These are phyloP conservation scores for Scedosporium aurantiacum DNA, from an alignment of 2,329 filamentous ascomycete genomes.

Conservation along the genomic window DNA sequence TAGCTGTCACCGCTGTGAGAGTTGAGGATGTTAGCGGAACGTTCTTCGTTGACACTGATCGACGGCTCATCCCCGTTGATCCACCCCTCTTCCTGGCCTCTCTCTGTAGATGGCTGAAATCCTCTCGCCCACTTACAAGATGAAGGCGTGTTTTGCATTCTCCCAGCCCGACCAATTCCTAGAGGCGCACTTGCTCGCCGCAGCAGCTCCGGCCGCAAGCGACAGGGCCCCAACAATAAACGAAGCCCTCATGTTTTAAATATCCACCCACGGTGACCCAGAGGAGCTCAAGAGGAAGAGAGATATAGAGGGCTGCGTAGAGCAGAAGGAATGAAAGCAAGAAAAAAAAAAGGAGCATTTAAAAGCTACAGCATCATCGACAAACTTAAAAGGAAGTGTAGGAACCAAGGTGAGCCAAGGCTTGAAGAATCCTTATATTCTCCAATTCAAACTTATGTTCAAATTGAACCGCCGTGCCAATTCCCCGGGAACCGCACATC, in stretches of 20 bases:
- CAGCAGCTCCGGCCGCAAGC: not conserved
- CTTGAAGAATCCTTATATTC: not conserved
- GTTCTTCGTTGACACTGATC: not conserved
- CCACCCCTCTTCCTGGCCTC: too few relatives aligned
- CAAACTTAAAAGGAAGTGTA: too few relatives aligned
- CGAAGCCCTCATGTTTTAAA: not conserved
- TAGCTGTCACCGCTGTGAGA: constrained; percentile 21
- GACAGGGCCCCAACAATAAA: not conserved
- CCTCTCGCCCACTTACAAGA: constrained; percentile 6
- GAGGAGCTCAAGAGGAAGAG: too few relatives aligned
- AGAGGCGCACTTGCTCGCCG: not conserved
- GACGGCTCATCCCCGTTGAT: not conserved
- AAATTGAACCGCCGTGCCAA: not conserved
- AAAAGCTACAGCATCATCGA: not conserved
- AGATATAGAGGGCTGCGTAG: too few relatives aligned
- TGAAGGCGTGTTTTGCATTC: constrained; percentile 7
- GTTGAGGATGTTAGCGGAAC: not conserved
- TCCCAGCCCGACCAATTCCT: constrained; percentile 5
- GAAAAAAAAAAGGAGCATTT: not conserved
- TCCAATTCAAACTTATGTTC: not conserved
- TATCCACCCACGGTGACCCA: too few relatives aligned
- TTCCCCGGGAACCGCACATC: not conserved
- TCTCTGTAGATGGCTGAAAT: not conserved
- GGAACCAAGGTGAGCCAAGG: too few relatives aligned
- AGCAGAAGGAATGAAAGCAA: not conserved